These are phyloP conservation scores for Alloascoidea hylecoeti DNA, from an alignment of 805 yeast genomes.

Conservation along the genomic window DNA sequence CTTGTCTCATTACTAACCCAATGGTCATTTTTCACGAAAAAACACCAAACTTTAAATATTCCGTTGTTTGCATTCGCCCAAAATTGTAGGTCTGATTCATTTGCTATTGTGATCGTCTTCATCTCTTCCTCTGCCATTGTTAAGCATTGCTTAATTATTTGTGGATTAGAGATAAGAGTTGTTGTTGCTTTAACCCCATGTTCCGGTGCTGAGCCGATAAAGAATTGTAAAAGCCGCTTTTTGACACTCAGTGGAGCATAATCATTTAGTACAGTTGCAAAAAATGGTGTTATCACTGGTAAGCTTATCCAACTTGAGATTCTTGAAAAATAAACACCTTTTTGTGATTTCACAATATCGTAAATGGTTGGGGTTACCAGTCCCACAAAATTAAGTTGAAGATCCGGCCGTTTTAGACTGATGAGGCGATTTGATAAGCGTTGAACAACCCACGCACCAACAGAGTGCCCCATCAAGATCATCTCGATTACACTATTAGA, in stretches of 20 bases:
- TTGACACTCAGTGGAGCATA: slow-evolving; percentile 15
- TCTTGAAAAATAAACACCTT: slow-evolving; percentile 20
- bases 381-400: slow-evolving; percentile 32
- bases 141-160: slow-evolving; percentile 38
- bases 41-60: slow-evolving; percentile 30
- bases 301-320: slow-evolving; percentile 12
- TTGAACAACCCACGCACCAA: slow-evolving; percentile 55
- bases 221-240: slow-evolving; percentile 12
- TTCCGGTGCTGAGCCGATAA: slow-evolving; percentile 15
- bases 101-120: slow-evolving; percentile 30
- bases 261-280: slow-evolving; percentile 10
- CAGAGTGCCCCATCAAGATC: slow-evolving; percentile 51
- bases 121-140: slow-evolving; percentile 49
- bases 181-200: slow-evolving; percentile 27
- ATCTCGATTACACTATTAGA: too few relatives aligned
- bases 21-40: slow-evolving; percentile 45
- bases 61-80: slow-evolving; percentile 27
- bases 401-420: slow-evolving; percentile 9
- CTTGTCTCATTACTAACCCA: slow-evolving; percentile 50
- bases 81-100: slow-evolving; percentile 20
- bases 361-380: slow-evolving; percentile 58
- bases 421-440: slow-evolving; percentile 22
- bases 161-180: slow-evolving; percentile 24
- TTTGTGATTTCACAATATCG: slow-evolving; percentile 35
- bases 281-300: slow-evolving; percentile 16